Evolutionary conservation across 2,329 filamentous ascomycete genomes (phyloP), one percentile per base, ranked within the genome.

Genomic region (Aspergillus bombycis): DNA sequence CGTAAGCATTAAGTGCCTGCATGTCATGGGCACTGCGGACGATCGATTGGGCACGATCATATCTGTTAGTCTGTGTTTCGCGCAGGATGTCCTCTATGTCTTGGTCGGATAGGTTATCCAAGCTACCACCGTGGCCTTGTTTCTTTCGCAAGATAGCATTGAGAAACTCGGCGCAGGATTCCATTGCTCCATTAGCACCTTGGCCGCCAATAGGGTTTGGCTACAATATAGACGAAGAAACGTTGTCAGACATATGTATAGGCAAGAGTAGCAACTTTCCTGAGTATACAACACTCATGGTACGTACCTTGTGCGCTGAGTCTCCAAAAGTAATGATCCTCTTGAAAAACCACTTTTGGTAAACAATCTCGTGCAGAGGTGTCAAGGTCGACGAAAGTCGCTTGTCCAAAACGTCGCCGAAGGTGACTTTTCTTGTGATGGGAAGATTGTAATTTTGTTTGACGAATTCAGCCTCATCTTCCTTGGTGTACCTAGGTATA

Each of bases 291-390:
- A 16, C 7, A 8, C 34, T 16, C 6, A 36, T 36, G 2, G 2
- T 36, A 36, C 34, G 16, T 38, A 57, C 54, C 54, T 57, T 57
- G 21, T 57, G 54, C 9, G 54, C 54, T 19, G 54, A 57, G 54
- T 57, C 54, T n/a, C 54, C 54, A 6, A 57, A 41, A n/a, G 54
- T 57, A 28, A 57, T 41, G 12, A 57, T 43, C 54, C 36, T 21
- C 32, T 19, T 36, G 34, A 43, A 57, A n/a, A 57, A 57, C 54
- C 54, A 57, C 38, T 38, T 57, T 32, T 57, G n/a, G n/a, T 21
- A 57, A 34, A 57, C 54, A 7, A 38, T 21, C 54, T 57, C 54
- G 34, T 57, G 54, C 6, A 57, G 36, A 14, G 54, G 32, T 16
- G 54, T 57, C 54, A 57, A 41, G 1, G 54, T 28, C 9, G 54